Evolutionary conservation across 768 basidiomycete species (phyloP).

Genomic region (Astraeus odoratus): DNA sequence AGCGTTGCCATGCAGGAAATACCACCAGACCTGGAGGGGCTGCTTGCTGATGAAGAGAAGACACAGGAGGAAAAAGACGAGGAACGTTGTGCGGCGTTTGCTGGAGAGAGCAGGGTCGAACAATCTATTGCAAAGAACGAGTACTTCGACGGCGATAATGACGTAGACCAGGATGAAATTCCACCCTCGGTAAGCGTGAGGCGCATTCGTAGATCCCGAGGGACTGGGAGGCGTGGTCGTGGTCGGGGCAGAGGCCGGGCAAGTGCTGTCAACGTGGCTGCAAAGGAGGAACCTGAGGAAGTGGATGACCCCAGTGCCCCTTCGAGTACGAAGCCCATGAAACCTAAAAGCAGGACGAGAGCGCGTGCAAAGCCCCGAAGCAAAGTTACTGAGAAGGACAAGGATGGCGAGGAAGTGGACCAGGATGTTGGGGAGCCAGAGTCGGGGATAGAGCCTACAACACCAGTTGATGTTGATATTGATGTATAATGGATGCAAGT

Average conservation of each 20-base stretch:
- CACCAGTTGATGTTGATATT: slow-evolving; percentile 32
- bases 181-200: slow-evolving; percentile 27
- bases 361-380: slow-evolving; percentile 17
- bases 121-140: slow-evolving; percentile 54
- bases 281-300: slow-evolving; percentile 32
- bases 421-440: slow-evolving; percentile 23
- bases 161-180: slow-evolving; percentile 45
- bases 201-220: slow-evolving; percentile 15
- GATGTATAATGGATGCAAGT: too few species aligned
- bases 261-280: slow-evolving; percentile 11
- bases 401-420: slow-evolving; percentile 27
- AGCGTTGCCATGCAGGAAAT: slow-evolving; percentile 96
- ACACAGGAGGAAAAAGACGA: slow-evolving; percentile 65
- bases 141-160: slow-evolving; percentile 66
- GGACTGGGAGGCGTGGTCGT: slow-evolving; percentile 21
- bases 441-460: slow-evolving; percentile 27
- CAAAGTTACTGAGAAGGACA: slow-evolving; percentile 19
- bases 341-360: slow-evolving; percentile 25
- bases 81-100: slow-evolving; percentile 49
- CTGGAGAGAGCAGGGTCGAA: slow-evolving; percentile 48
- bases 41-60: slow-evolving; percentile 66
- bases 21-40: slow-evolving; percentile 80
- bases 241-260: slow-evolving; percentile 30
- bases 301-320: slow-evolving; percentile 28
- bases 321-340: slow-evolving; percentile 22